These are phyloP conservation scores for Jimgerdemannia flammicorona DNA, from an alignment of 192 early-diverging fungal genomes.

Conservation along the genomic window DNA sequence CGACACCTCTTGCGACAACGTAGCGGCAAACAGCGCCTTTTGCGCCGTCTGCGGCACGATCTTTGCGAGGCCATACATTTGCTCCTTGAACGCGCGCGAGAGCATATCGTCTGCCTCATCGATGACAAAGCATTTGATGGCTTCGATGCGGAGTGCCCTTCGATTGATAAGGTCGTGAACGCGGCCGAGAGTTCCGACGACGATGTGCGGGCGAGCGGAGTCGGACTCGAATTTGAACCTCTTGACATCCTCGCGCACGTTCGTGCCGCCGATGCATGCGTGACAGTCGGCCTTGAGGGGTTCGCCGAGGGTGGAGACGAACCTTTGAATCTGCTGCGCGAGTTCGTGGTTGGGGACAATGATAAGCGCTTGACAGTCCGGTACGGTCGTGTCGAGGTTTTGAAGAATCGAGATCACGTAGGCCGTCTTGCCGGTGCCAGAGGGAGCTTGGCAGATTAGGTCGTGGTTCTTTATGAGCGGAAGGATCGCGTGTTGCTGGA, in stretches of 20 bases:
- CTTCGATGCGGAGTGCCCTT: slow-evolving; percentile 70
- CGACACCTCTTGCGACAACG: slow-evolving; percentile 92
- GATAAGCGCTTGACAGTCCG: slow-evolving; percentile 91
- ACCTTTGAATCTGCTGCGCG: slow-evolving; percentile 97
- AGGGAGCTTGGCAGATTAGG: slow-evolving; percentile 99
- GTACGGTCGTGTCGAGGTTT: slow-evolving; percentile 72
- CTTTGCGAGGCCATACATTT: slow-evolving; percentile 96
- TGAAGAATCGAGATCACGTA: slow-evolving; percentile 99
- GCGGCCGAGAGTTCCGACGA: slow-evolving; percentile 98
- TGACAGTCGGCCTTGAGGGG: slow-evolving; percentile 94
- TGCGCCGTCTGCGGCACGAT: slow-evolving; percentile 84
- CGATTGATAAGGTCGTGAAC: slow-evolving; percentile 99
- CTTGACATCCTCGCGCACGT: slow-evolving; percentile 84
- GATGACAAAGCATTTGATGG: slow-evolving; percentile 96
- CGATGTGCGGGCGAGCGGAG: slow-evolving; percentile 90
- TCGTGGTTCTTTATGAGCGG: slow-evolving; percentile 94
- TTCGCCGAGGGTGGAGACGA: slow-evolving; percentile 90
- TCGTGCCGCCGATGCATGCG: slow-evolving; percentile 97
- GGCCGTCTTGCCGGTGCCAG: slow-evolving; percentile 99
- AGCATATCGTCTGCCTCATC: slow-evolving; percentile 99
- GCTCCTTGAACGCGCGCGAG: slow-evolving; percentile 97
- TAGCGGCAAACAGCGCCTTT: slow-evolving; percentile 95
- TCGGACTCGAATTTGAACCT: slow-evolving; percentile 73
- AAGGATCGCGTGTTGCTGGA: slow-evolving; percentile 95
- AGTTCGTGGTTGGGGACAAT: slow-evolving; percentile 97